A percentile compares a stretch with the other conserved stretches of the same genome.
Evolutionary conservation across 2,329 filamentous ascomycete genomes (phyloP).

Genomic region (Claviceps maximensis): DNA sequence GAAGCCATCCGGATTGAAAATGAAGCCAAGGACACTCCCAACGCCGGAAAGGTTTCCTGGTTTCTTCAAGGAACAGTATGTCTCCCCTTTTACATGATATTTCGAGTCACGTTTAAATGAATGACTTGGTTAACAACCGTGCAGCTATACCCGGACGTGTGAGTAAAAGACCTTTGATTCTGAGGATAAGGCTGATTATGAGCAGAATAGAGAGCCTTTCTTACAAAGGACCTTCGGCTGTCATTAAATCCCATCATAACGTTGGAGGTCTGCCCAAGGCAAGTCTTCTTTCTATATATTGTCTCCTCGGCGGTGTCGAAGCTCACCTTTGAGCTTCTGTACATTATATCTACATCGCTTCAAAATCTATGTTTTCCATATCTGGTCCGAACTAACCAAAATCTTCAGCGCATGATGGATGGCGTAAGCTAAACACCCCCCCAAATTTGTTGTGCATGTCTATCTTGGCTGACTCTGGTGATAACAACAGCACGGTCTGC

Average conservation of each 20-base stretch:
- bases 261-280: slow-evolving; percentile 61
- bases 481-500: slow-evolving; percentile 3
- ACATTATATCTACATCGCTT: neutral
- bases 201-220: slow-evolving; percentile 33
- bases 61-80: slow-evolving; percentile 82
- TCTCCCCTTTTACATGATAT: slow-evolving; percentile 1
- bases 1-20: slow-evolving; percentile 58
- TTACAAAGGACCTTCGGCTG: slow-evolving; percentile 35
- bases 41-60: slow-evolving; percentile 68
- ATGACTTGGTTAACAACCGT: neutral
- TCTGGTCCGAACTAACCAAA: neutral
- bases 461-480: neutral
- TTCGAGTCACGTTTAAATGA: neutral
- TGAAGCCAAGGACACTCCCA: slow-evolving; percentile 50
- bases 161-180: neutral
- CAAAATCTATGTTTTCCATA: neutral
- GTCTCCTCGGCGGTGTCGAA: neutral
- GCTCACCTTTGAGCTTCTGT: neutral
- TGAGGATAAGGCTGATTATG: slow-evolving; percentile 7
- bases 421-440: slow-evolving; percentile 14
- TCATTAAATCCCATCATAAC: slow-evolving; percentile 44
- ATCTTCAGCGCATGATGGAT: slow-evolving; percentile 30
- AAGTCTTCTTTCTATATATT: slow-evolving; percentile 14
- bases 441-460: neutral
- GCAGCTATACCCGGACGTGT: slow-evolving; percentile 2